These are phyloP conservation scores for Candida multigemmis DNA, from an alignment of 805 yeast genomes.

Conservation along the genomic window DNA sequence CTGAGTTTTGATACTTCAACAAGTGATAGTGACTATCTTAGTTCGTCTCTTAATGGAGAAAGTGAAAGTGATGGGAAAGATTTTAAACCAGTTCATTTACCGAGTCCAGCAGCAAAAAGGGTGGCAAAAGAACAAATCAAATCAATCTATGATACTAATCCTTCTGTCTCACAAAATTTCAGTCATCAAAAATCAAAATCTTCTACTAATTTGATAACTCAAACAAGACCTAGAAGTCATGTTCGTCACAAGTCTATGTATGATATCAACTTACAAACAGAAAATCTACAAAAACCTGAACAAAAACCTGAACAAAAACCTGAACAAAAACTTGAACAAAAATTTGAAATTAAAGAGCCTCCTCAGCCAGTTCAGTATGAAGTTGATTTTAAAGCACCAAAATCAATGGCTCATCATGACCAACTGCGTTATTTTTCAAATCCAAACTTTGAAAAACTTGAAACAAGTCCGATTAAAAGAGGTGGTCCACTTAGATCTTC, in stretches of 20 bases:
- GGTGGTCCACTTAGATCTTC: conserved; percentile 4
- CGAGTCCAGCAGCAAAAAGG: conserved; percentile 21
- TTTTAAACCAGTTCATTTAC: conserved; percentile 28
- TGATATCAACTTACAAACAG: conserved; percentile 15
- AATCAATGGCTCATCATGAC: no score
- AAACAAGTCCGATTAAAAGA: background rate
- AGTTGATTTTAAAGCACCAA: conserved; percentile 28
- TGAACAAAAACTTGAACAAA: conserved; percentile 2
- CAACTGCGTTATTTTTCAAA: conserved; percentile 2
- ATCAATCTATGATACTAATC: conserved; percentile 11
- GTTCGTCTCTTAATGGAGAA: conserved; percentile 15
- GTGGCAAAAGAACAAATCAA: conserved; percentile 17
- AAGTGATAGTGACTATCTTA: conserved; percentile 14
- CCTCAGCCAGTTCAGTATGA: conserved; percentile 26
- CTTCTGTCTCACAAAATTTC: conserved; percentile 14
- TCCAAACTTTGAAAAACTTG: conserved; percentile 6
- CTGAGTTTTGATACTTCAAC: background rate
- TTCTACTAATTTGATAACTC: conserved; percentile 9
- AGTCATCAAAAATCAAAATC: conserved; percentile 9
- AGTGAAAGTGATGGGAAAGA: conserved; percentile 8
- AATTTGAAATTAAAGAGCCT: conserved; percentile 27
- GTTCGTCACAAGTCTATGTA: conserved; percentile 31
- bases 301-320: conserved; percentile 1
- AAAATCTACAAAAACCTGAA: conserved; percentile 4
- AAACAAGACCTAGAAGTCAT: conserved; percentile 18